A percentile compares a stretch with the other conserved stretches of the same genome.
Evolutionary conservation across 2,329 filamentous ascomycete genomes (phyloP).

Genomic region (Neopestalotiopsis sp.): DNA sequence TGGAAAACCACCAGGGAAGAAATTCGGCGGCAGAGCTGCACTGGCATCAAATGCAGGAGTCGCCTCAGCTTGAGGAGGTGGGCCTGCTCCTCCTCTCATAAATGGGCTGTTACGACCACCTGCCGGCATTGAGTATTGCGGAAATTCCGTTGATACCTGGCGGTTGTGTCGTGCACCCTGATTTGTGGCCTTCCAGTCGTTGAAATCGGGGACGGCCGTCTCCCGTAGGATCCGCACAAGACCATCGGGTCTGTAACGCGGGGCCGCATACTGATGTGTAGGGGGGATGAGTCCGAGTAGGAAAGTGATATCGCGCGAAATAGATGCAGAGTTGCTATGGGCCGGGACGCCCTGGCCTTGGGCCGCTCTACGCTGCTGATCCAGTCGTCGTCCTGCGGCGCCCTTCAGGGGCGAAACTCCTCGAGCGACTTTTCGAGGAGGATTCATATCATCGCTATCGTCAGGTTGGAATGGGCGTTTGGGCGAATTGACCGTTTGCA

Average conservation of each 20-base stretch:
- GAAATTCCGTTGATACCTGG: constrained; percentile 21
- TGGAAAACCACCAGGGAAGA: constrained; percentile 5
- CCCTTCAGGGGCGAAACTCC: constrained; percentile 95
- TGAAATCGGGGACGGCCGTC: constrained; percentile 67
- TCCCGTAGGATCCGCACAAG: constrained; percentile 76
- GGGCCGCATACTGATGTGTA: constrained; percentile 72
- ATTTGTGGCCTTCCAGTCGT: constrained; percentile 50
- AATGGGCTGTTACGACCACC: constrained; percentile 55
- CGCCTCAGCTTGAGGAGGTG: background rate
- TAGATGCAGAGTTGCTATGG: constrained; percentile 57
- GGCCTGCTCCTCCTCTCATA: constrained; percentile 30
- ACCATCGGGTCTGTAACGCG: constrained; percentile 71
- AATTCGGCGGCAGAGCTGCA: background rate
- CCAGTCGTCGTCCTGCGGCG: constrained; percentile 81
- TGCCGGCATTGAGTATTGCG: constrained; percentile 30
- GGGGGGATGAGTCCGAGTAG: constrained; percentile 76
- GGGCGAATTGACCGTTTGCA: constrained; percentile 57
- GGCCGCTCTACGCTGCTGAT: constrained; percentile 71
- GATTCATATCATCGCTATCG: constrained; percentile 74
- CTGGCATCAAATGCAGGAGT: background rate
- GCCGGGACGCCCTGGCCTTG: constrained; percentile 50
- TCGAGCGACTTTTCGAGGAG: constrained; percentile 84
- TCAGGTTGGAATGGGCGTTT: constrained; percentile 68
- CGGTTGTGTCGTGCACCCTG: constrained; percentile 38
- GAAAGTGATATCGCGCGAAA: constrained; percentile 73